A percentile compares a stretch with the other conserved stretches of the same genome.
Evolutionary conservation across 176 grass and related monocot species (phyloP).

Genomic region (Eremochloa ophiuroides): DNA sequence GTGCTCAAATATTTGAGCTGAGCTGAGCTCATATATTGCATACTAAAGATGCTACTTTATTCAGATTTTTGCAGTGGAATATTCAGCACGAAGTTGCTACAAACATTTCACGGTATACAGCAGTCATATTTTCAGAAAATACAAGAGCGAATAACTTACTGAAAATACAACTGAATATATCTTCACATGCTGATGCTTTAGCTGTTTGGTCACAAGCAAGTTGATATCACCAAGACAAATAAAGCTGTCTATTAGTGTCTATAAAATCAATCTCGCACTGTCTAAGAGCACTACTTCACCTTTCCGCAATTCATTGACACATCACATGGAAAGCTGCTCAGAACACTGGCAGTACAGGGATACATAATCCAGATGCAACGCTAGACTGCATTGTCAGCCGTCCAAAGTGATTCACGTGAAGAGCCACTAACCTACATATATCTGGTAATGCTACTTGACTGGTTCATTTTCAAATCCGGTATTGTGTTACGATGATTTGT

Average conservation of each 20-base stretch:
- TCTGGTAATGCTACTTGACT: no score
- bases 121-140: not conserved
- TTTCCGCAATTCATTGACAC: not conserved
- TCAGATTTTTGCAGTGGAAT: not conserved
- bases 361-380: not conserved
- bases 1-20: no score
- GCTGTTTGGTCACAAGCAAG: not conserved
- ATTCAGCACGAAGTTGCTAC: not conserved
- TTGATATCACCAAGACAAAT: not conserved
- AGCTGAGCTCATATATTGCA: no score
- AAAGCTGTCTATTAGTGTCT: not conserved
- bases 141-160: not conserved
- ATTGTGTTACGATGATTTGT: not conserved
- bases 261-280: not conserved
- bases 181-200: not conserved
- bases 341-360: not conserved
- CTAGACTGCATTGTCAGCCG: not conserved
- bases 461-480: not conserved
- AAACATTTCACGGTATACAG: not conserved
- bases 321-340: not conserved
- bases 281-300: not conserved
- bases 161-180: not conserved
- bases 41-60: not conserved
- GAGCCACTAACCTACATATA: slow-evolving; percentile 8
- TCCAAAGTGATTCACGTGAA: slow-evolving; percentile 13